Conservation (phyloP, 371 early-diverging fungal genomes). For the Actinomortierella ambigua region DNA sequence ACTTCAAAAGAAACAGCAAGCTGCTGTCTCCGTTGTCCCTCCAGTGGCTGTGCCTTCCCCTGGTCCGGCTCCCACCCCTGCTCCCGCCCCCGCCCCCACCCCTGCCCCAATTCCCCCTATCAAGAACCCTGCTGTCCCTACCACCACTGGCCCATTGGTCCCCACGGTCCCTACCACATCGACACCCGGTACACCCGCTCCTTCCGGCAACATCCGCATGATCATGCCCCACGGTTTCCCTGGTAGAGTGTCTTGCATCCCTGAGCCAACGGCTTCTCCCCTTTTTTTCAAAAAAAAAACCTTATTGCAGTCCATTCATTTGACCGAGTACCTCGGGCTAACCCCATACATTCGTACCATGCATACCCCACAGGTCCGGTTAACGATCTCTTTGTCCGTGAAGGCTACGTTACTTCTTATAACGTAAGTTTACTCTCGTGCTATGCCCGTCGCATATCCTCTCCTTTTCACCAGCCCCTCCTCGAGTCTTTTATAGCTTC, state of each 20-base stretch:
- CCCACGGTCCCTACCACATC: constrained; percentile 25
- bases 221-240: constrained; percentile 47
- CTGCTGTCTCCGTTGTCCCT: constrained; percentile 1
- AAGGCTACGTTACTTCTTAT: constrained; percentile 44
- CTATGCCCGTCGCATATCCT: no score
- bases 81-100: constrained; percentile 6
- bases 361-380: constrained; percentile 51
- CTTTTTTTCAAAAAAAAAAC: no score
- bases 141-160: constrained; percentile 4
- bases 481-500: background rate
- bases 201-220: constrained; percentile 19
- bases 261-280: no score
- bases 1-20: constrained; percentile 30
- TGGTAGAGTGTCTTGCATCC: constrained; percentile 10
- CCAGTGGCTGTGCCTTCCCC: constrained; percentile 11
- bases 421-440: constrained; percentile 14
- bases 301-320: no score
- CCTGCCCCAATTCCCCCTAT: constrained; percentile 7
- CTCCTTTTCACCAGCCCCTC: no score
- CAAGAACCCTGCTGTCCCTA: background rate
- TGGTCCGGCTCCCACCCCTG: constrained; percentile 7
- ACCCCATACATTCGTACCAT: no score
- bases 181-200: constrained; percentile 7
- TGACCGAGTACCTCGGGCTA: no score
- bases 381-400: constrained; percentile 53